Conservation (phyloP, 257 asterid species). For the Phtheirospermum japonicum region DNA sequence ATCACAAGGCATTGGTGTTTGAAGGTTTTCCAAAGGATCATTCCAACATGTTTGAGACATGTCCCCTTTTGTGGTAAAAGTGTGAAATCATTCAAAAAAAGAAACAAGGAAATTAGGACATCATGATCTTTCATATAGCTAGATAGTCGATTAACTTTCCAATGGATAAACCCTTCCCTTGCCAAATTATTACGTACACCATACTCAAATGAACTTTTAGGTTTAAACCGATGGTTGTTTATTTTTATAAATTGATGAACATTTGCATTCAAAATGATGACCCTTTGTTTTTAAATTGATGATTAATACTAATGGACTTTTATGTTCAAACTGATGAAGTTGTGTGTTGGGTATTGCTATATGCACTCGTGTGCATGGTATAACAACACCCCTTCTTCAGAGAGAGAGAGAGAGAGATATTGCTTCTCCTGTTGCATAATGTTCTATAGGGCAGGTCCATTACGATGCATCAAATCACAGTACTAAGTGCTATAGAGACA, state of each 20-base stretch:
- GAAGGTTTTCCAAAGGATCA: constrained; percentile 12
- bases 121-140: constrained; percentile 14
- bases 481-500: background rate
- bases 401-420: too few relatives aligned
- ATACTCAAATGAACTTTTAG: background rate
- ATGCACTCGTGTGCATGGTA: too few relatives aligned
- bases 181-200: background rate
- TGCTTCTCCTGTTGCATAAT: background rate
- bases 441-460: background rate
- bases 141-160: background rate
- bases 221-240: too few relatives aligned
- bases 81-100: constrained; percentile 19
- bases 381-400: too few relatives aligned
- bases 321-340: too few relatives aligned
- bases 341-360: too few relatives aligned
- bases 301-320: too few relatives aligned
- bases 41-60: constrained; percentile 77
- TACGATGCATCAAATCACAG: background rate
- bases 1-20: constrained; percentile 28
- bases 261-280: too few relatives aligned
- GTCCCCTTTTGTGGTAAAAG: constrained; percentile 34
- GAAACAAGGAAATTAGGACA: background rate
- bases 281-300: too few relatives aligned
- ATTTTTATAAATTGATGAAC: background rate
- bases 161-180: too few relatives aligned